Evolutionary conservation across 1,284 basidiomycete genomes (phyloP).

Genomic region (Sparassis latifolia): DNA sequence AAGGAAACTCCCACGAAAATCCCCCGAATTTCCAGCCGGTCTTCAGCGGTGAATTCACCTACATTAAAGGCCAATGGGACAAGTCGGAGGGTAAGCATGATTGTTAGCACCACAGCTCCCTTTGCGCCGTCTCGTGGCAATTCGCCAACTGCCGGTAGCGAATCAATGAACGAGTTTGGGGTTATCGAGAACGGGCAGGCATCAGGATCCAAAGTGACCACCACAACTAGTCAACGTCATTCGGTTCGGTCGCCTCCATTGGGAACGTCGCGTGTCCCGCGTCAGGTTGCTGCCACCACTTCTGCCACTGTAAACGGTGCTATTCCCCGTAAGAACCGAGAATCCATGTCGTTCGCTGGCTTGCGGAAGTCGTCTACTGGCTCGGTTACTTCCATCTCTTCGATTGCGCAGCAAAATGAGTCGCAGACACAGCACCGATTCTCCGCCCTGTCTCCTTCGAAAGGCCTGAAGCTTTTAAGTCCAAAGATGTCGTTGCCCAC

Average conservation of each 20-base stretch:
- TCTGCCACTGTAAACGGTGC: slow-evolving; percentile 38
- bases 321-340: slow-evolving; percentile 62
- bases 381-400: slow-evolving; percentile 61
- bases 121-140: slow-evolving; percentile 50
- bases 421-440: slow-evolving; percentile 54
- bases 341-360: slow-evolving; percentile 69
- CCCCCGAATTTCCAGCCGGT: slow-evolving; percentile 81
- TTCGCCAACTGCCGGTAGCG: slow-evolving; percentile 46
- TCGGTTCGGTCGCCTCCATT: slow-evolving; percentile 55
- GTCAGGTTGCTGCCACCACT: slow-evolving; percentile 51
- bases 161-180: slow-evolving; percentile 69
- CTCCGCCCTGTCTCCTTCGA: slow-evolving; percentile 76
- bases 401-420: slow-evolving; percentile 34
- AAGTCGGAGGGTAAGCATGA: slow-evolving; percentile 57
- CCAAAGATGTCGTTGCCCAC: slow-evolving; percentile 66
- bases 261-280: slow-evolving; percentile 49
- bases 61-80: slow-evolving; percentile 48
- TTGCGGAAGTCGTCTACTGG: slow-evolving; percentile 75
- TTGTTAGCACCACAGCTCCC: slow-evolving; percentile 34
- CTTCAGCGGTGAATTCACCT: slow-evolving; percentile 63
- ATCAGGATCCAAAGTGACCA: slow-evolving; percentile 29
- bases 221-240: slow-evolving; percentile 30
- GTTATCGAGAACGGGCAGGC: slow-evolving; percentile 56
- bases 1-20: slow-evolving; percentile 93
- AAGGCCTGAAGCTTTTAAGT: slow-evolving; percentile 70